A percentile compares a stretch with the other conserved stretches of the same genome.
These are phyloP conservation scores for Cyclotella cryptica DNA, from an alignment of 108 stramenopile species.

Conservation along the genomic window DNA sequence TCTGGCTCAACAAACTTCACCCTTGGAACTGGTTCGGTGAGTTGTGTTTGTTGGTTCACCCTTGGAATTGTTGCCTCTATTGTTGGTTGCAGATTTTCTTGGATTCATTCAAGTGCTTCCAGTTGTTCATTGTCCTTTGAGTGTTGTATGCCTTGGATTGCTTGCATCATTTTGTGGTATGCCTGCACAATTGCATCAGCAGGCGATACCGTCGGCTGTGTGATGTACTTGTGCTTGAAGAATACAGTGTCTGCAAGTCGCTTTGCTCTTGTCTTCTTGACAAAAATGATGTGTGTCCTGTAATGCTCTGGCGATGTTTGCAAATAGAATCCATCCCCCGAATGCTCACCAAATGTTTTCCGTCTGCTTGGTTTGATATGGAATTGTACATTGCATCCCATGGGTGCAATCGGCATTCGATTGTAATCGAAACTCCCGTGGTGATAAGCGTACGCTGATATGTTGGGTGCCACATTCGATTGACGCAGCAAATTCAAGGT, in stretches of 20 bases:
- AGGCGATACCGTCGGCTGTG: constrained; percentile 26
- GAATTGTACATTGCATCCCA: constrained; percentile 37
- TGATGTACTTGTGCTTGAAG: constrained; percentile 32
- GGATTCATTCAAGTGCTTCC: constrained; percentile 13
- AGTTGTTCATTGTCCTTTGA: too few species aligned
- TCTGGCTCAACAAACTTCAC: constrained; percentile 12
- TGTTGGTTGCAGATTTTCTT: not conserved
- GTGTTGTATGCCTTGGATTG: constrained; percentile 7
- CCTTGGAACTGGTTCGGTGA: constrained; percentile 1
- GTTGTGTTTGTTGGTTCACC: not conserved
- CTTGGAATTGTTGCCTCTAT: constrained; percentile 10
- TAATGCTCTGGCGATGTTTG: constrained; percentile 31
- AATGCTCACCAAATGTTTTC: constrained; percentile 16
- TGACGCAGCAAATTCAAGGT: constrained; percentile 45
- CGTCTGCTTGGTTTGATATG: constrained; percentile 30
- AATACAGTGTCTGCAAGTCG: constrained; percentile 32
- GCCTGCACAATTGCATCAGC: constrained; percentile 24
- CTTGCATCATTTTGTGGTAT: not conserved
- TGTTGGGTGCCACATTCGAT: constrained; percentile 37
- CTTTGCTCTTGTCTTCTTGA: constrained; percentile 18
- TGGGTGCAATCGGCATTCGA: constrained; percentile 54
- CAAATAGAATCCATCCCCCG: constrained; percentile 25
- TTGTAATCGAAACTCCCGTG: constrained; percentile 51
- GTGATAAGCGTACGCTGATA: constrained; percentile 32
- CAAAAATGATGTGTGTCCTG: constrained; percentile 15